Evolutionary conservation across 1,284 basidiomycete species (phyloP).

Genomic region (Trametes pubescens): DNA sequence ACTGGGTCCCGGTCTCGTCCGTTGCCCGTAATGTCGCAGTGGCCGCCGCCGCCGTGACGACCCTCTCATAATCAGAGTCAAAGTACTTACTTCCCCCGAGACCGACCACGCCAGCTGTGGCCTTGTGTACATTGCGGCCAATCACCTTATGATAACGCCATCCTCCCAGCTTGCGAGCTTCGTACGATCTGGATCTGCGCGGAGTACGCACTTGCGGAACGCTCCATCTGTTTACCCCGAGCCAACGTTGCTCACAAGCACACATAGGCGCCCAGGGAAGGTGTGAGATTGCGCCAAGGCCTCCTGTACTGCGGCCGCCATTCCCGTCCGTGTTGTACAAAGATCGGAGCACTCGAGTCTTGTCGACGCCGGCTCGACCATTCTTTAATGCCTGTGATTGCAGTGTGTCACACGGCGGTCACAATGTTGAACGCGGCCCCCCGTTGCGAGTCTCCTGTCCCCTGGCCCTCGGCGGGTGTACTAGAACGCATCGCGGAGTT

Average conservation of each 20-base stretch:
- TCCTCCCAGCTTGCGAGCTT: background rate
- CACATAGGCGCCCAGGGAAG: conserved; percentile 8
- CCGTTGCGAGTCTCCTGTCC: conserved; percentile 10
- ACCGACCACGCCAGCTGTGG: background rate
- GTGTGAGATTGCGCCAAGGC: conserved; percentile 17
- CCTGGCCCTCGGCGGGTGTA: background rate
- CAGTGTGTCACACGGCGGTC: background rate
- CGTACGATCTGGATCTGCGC: conserved; percentile 11
- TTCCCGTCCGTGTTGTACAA: background rate
- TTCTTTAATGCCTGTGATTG: background rate
- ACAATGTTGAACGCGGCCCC: background rate
- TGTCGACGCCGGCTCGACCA: background rate
- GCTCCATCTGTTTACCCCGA: conserved; percentile 11
- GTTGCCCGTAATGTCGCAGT: no score
- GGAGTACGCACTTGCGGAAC: background rate
- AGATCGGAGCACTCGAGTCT: background rate
- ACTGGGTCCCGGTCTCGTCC: no score
- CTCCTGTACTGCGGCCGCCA: background rate
- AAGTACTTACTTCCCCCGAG: background rate
- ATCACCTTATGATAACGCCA: conserved; percentile 7
- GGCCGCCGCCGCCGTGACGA: no score
- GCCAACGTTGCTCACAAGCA: conserved; percentile 4
- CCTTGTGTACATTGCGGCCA: background rate
- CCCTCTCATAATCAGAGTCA: no score
- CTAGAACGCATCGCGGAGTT: conserved; percentile 1